Base-by-base conservation (phyloP, 2,329 filamentous ascomycete genomes). In the Acrocalymma vagum region DNA sequence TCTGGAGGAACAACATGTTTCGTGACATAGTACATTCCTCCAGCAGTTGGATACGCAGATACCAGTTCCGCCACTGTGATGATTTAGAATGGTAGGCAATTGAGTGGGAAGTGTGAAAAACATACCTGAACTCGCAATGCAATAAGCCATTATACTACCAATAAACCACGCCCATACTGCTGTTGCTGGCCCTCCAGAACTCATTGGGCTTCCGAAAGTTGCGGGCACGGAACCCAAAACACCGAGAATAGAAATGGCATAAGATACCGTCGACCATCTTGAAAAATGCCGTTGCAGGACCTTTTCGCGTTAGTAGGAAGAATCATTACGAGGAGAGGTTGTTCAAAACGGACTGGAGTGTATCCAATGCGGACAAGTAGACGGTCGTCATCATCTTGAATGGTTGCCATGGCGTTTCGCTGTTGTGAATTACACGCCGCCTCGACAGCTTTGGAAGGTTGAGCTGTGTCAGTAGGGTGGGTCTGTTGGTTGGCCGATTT, bases 21-120 rank as follows among this genome's bases (percentile, higher is more conserved):
- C 8, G 81, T 84, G 22, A 85, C 82, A 60, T 85, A 86, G 63
- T 86, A 86, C 81, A 86, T 85, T 3, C 83, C 83, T 14, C 83
- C 83, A 2, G 82, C 82, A 2, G 83, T 86, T 22, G 83, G 83
- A 66, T 86, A 86, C 21, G 82, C 83, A 6, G 82, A 85, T 18
- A 85, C 82, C 36, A 86, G 66, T 64, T 86, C 83, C 28, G 83
- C 78, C n/a, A 86, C 83, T 78, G n/a, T n/a, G n/a, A n/a, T n/a
- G n/a, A n/a, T n/a, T n/a, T n/a, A n/a, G n/a, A n/a, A n/a, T n/a
- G n/a, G n/a, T n/a, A n/a, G n/a, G n/a, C n/a, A n/a, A 26, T 16
- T 7, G 24, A 18, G 6, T 14, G 22, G 14, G 4, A 3, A 7
- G 3, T 15, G 5, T 26, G 14, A 29, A 18, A 15, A 29, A 52